Conservation (phyloP, 2,329 filamentous ascomycete species). For the Aureobasidium sp. region DNA sequence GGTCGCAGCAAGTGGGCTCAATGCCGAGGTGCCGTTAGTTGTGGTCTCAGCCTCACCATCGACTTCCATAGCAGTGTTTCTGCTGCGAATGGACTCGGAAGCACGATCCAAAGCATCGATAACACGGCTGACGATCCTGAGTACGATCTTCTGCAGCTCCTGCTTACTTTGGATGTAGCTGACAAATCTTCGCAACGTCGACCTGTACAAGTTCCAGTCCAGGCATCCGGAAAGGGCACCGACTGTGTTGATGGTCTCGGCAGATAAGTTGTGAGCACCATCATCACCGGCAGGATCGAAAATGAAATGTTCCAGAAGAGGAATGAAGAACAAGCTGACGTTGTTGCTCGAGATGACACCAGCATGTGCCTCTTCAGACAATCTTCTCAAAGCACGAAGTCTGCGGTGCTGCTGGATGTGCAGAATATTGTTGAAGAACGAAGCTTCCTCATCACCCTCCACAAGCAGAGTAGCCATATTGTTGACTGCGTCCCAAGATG, state of each 20-base stretch:
- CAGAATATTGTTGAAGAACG: slow-evolving; percentile 88
- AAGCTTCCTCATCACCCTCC: slow-evolving; percentile 65
- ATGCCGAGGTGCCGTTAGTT: neutral
- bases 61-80: neutral
- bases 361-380: slow-evolving; percentile 59
- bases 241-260: slow-evolving; percentile 77
- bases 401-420: slow-evolving; percentile 84
- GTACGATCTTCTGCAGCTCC: slow-evolving; percentile 76
- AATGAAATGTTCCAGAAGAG: slow-evolving; percentile 87
- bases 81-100: neutral
- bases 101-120: slow-evolving; percentile 60
- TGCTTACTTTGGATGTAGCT: slow-evolving; percentile 72
- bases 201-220: slow-evolving; percentile 85
- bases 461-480: slow-evolving; percentile 67
- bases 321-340: slow-evolving; percentile 78
- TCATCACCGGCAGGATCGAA: slow-evolving; percentile 76
- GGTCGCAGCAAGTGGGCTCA: slow-evolving; percentile 30
- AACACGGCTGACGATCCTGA: slow-evolving; percentile 71
- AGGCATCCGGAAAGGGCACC: slow-evolving; percentile 65
- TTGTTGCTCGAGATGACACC: slow-evolving; percentile 65
- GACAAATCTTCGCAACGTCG: slow-evolving; percentile 74
- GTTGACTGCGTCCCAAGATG: slow-evolving; percentile 59
- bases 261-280: slow-evolving; percentile 68
- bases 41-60: neutral
- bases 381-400: slow-evolving; percentile 69